phyloP scores from a whole-genome alignment of 2,329 filamentous ascomycete species.

The Arthroderma sp. region DNA sequence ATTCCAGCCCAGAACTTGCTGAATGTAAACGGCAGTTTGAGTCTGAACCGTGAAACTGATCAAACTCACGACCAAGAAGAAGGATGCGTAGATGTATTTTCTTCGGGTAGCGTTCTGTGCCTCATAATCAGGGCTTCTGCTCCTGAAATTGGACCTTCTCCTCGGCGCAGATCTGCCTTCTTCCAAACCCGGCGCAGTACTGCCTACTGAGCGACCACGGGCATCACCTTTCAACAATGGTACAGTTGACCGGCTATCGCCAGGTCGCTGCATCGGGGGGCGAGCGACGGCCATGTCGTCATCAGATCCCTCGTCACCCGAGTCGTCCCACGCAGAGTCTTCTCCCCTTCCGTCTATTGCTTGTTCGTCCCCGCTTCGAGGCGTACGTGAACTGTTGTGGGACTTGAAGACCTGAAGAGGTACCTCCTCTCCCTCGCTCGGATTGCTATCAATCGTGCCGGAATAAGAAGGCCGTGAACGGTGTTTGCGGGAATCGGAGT shows the following conservation, averaged over 20 bases:
- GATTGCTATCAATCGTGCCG: too few species aligned
- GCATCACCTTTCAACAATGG: slow-evolving; percentile 42
- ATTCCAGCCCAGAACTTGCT: slow-evolving; percentile 82
- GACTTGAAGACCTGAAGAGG: too few species aligned
- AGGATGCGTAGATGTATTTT: slow-evolving; percentile 75
- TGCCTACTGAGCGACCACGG: slow-evolving; percentile 24
- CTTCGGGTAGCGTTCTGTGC: slow-evolving; percentile 55
- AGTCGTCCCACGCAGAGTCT: slow-evolving; percentile 8
- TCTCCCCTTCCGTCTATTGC: too few species aligned
- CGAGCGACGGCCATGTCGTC: slow-evolving; percentile 34
- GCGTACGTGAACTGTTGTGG: too few species aligned
- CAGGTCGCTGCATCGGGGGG: slow-evolving; percentile 35
- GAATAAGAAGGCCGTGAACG: too few species aligned
- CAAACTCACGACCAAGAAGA: slow-evolving; percentile 72
- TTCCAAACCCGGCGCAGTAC: slow-evolving; percentile 18
- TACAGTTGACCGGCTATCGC: slow-evolving; percentile 37
- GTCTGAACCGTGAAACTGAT: slow-evolving; percentile 88
- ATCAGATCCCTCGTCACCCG: slow-evolving; percentile 27
- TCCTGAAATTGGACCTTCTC: slow-evolving; percentile 58
- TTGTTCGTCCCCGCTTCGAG: too few species aligned
- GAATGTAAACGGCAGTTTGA: slow-evolving; percentile 88
- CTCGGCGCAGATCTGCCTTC: slow-evolving; percentile 28
- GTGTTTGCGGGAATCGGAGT: too few species aligned
- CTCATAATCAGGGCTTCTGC: slow-evolving; percentile 57
- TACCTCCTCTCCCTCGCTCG: too few species aligned